Percentiles rank a stretch among this genome's conserved stretches.
Evolutionary conservation across 768 basidiomycete genomes (phyloP).

Genomic region (Astraeus odoratus): DNA sequence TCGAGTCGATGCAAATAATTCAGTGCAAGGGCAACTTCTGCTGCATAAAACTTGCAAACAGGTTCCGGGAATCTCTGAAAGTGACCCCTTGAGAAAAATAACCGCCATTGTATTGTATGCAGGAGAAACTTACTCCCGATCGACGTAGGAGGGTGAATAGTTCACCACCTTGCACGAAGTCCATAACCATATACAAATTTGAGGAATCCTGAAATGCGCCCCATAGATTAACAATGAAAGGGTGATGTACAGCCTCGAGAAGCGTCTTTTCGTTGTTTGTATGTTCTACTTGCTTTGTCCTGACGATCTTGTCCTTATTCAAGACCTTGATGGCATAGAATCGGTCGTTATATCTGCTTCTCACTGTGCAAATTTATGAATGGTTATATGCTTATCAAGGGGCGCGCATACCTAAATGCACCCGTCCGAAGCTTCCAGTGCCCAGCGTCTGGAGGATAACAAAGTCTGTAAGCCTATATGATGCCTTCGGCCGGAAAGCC

Average conservation of each 20-base stretch:
- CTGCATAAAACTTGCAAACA: constrained; percentile 96
- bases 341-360: constrained; percentile 86
- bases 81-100: constrained; percentile 5
- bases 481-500: constrained; percentile 47
- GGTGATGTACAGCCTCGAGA: constrained; percentile 78
- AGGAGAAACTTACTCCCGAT: constrained; percentile 64
- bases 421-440: constrained; percentile 94
- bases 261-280: constrained; percentile 93
- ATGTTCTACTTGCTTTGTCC: constrained; percentile 93
- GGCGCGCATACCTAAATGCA: constrained; percentile 65
- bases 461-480: constrained; percentile 73
- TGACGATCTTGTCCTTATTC: constrained; percentile 87
- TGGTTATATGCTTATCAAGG: not conserved
- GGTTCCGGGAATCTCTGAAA: constrained; percentile 87
- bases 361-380: constrained; percentile 41
- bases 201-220: constrained; percentile 87
- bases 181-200: constrained; percentile 98
- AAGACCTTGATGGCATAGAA: constrained; percentile 96
- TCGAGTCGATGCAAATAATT: constrained; percentile 81
- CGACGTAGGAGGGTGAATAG: constrained; percentile 88
- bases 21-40: constrained; percentile 89
- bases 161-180: constrained; percentile 94
- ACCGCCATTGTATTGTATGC: constrained; percentile 5
- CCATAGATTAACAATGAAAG: constrained; percentile 96
- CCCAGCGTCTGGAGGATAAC: constrained; percentile 79